Evolutionary conservation across 2,329 filamentous ascomycete genomes (phyloP).

Genomic region (Botrytis fabae): DNA sequence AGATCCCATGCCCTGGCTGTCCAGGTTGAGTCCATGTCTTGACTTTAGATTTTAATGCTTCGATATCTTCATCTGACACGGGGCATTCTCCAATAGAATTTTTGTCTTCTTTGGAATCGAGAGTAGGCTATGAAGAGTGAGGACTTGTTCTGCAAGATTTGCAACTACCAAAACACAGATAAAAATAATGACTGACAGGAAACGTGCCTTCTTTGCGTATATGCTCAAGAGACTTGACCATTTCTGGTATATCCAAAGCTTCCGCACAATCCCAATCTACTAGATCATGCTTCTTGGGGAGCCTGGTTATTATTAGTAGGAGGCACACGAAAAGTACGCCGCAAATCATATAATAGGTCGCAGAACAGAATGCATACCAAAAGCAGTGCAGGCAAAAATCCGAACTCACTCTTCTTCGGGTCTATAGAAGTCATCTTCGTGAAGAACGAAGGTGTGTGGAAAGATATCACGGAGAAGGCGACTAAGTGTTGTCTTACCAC

Average conservation of each 20-base stretch:
- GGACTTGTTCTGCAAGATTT: conserved; percentile 31
- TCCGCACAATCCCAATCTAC: conserved; percentile 91
- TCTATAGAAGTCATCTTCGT: conserved; percentile 95
- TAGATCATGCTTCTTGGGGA: conserved; percentile 60
- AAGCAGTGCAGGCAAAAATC: conserved; percentile 3
- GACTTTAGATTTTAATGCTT: conserved; percentile 50
- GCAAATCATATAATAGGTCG: neutral
- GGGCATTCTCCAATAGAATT: conserved; percentile 60
- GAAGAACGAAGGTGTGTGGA: conserved; percentile 75
- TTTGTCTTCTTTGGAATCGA: conserved; percentile 61
- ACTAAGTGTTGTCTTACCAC: conserved; percentile 92
- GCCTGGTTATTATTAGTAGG: conserved; percentile 42
- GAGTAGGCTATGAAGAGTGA: conserved; percentile 45
- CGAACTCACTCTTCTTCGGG: conserved; percentile 66
- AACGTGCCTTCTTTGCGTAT: conserved; percentile 68
- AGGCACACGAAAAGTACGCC: neutral
- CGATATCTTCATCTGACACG: conserved; percentile 50
- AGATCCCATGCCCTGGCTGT: conserved; percentile 48
- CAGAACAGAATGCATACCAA: neutral
- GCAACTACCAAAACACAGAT: conserved; percentile 35
- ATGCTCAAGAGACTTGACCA: conserved; percentile 66
- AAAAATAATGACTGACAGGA: conserved; percentile 50
- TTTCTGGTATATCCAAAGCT: conserved; percentile 69
- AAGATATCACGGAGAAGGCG: conserved; percentile 82
- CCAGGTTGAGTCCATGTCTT: conserved; percentile 48